A percentile compares a stretch with the other conserved stretches of the same genome.
Conservation (phyloP, 805 yeast genomes). For the Scheffersomyces coipomensis region DNA sequence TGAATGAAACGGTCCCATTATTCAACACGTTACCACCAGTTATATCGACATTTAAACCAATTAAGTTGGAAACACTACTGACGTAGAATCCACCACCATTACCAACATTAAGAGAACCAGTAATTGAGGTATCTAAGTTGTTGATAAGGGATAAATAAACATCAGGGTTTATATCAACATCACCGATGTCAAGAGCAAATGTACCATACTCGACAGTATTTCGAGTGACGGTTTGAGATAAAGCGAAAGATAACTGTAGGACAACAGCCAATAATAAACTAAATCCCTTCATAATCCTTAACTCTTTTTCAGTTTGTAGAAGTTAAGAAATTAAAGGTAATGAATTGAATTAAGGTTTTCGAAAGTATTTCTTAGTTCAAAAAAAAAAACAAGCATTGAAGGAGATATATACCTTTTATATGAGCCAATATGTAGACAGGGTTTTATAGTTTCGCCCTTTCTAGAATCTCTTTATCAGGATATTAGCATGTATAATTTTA, state of each 20-base stretch:
- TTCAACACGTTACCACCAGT: conserved; percentile 11
- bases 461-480: no score
- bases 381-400: no score
- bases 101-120: conserved; percentile 19
- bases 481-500: no score
- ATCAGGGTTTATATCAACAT: conserved; percentile 16
- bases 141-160: conserved; percentile 26
- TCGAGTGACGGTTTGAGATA: conserved; percentile 2
- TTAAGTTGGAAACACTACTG: conserved; percentile 11
- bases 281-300: background rate
- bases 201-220: conserved; percentile 17
- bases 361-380: no score
- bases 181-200: conserved; percentile 15
- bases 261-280: background rate
- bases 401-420: no score
- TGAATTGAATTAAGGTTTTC: no score
- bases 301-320: background rate
- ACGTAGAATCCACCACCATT: conserved; percentile 23
- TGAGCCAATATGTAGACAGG: no score
- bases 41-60: conserved; percentile 14
- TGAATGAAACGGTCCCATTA: conserved; percentile 21
- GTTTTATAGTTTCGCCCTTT: no score
- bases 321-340: no score
- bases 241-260: background rate
- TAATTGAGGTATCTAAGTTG: conserved; percentile 16